Evolutionary conservation across 257 asterid species (phyloP).

Genomic region (Solanum boliviense): DNA sequence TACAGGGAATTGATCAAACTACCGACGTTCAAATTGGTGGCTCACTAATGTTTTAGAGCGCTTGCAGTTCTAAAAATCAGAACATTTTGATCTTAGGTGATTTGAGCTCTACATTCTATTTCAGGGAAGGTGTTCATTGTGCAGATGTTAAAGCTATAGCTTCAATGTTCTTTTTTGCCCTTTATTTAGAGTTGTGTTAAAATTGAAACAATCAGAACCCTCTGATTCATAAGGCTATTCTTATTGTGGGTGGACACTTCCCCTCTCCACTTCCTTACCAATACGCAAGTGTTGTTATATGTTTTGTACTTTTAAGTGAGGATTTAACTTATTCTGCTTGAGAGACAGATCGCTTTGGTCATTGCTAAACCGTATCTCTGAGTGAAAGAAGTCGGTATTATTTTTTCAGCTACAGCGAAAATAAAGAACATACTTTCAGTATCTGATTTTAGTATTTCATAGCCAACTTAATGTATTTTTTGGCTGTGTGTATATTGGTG

Average conservation of each 20-base stretch:
- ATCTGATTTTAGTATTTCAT: neutral
- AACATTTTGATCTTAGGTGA: neutral
- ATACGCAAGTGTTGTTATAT: neutral
- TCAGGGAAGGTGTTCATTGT: neutral
- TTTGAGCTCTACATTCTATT: neutral
- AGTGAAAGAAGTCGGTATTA: neutral
- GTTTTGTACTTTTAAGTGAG: neutral
- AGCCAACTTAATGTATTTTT: neutral
- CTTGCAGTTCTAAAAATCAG: neutral
- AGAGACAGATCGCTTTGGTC: neutral
- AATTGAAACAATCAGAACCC: neutral
- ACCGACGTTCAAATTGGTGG: constrained; percentile 1
- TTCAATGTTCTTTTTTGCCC: neutral
- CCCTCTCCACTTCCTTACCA: neutral
- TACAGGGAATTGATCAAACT: constrained; percentile 15
- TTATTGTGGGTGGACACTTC: neutral
- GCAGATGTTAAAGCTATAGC: neutral
- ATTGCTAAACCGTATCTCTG: neutral
- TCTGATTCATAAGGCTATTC: neutral
- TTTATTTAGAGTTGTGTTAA: neutral
- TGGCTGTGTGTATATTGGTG: neutral
- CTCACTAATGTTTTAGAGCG: neutral
- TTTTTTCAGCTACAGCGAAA: neutral
- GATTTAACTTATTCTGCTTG: neutral
- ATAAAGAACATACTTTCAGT: neutral